Evolutionary conservation across 2,329 filamentous ascomycete species (phyloP).

Genomic region (Fusarium concolor): DNA sequence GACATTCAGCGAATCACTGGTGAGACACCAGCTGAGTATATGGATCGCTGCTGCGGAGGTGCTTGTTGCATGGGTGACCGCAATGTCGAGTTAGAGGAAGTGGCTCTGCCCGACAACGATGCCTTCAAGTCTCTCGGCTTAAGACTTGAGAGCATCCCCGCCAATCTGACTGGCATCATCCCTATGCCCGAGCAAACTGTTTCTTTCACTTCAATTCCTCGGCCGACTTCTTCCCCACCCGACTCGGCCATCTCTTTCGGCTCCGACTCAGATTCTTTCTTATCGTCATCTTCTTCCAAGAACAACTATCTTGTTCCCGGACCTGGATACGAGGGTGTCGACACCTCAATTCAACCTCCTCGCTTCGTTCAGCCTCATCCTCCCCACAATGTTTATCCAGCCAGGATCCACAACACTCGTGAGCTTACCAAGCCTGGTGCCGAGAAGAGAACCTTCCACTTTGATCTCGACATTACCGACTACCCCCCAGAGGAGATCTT

Average conservation of each 20-base stretch:
- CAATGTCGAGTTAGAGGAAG: constrained; percentile 62
- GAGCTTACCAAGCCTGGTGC: constrained; percentile 89
- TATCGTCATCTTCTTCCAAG: constrained; percentile 20
- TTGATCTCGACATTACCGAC: constrained; percentile 95
- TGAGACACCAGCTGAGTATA: constrained; percentile 70
- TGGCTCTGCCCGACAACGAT: constrained; percentile 79
- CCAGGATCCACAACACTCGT: constrained; percentile 85
- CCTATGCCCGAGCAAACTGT: constrained; percentile 81
- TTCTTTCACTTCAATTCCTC: constrained; percentile 71
- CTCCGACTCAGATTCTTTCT: constrained; percentile 47
- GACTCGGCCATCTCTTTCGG: constrained; percentile 63
- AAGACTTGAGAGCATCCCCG: constrained; percentile 80
- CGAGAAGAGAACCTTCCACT: constrained; percentile 97
- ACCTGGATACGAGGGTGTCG: constrained; percentile 57
- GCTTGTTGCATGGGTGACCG: constrained; percentile 69
- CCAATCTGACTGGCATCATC: constrained; percentile 75
- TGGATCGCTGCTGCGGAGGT: constrained; percentile 72
- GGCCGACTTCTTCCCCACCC: constrained; percentile 51
- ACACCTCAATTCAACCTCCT: constrained; percentile 79
- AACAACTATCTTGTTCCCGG: constrained; percentile 45
- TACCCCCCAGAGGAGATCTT: constrained; percentile 87
- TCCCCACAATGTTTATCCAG: constrained; percentile 90
- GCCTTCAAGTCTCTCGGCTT: constrained; percentile 85
- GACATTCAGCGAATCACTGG: constrained; percentile 74
- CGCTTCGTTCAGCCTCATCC: constrained; percentile 94